Conservation (phyloP, 768 basidiomycete species). For the Suillus paluster region DNA sequence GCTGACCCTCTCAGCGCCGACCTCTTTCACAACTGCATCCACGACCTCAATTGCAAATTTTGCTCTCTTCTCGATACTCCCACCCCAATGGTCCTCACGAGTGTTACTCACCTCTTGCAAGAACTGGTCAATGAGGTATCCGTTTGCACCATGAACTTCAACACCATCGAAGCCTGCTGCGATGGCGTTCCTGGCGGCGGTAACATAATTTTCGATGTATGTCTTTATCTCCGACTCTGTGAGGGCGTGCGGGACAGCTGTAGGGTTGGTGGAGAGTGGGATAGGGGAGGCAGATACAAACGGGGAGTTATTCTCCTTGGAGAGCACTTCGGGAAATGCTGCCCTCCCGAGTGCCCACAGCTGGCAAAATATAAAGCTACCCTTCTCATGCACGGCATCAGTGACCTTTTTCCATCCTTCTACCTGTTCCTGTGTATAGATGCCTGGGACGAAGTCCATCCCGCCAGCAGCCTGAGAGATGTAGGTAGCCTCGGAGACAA, state of each 20-base stretch:
- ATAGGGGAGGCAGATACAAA: background rate
- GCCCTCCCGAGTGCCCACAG: conserved; percentile 49
- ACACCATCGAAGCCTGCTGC: conserved; percentile 67
- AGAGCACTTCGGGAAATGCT: conserved; percentile 6
- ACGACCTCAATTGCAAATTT: conserved; percentile 50
- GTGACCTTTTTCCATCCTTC: conserved; percentile 55
- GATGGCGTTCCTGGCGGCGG: conserved; percentile 57
- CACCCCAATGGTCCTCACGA: conserved; percentile 55
- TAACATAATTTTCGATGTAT: conserved; percentile 46
- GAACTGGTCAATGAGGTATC: conserved; percentile 46
- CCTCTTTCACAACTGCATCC: conserved; percentile 42
- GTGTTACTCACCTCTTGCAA: conserved; percentile 43
- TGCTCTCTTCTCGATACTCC: conserved; percentile 50
- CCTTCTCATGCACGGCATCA: conserved; percentile 48
- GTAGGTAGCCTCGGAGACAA: conserved; percentile 51
- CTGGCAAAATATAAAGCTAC: conserved; percentile 48
- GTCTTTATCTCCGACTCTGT: conserved; percentile 48
- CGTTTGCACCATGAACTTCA: conserved; percentile 41
- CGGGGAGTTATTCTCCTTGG: conserved; percentile 12
- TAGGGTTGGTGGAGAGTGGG: conserved; percentile 12
- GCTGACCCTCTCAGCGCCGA: conserved; percentile 48
- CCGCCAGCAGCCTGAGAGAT: conserved; percentile 39
- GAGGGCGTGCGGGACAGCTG: conserved; percentile 42
- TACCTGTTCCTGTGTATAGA: conserved; percentile 54
- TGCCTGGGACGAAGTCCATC: conserved; percentile 47